Evolutionary conservation across 257 asterid genomes (phyloP).

Genomic region (Gentiana straminea): DNA sequence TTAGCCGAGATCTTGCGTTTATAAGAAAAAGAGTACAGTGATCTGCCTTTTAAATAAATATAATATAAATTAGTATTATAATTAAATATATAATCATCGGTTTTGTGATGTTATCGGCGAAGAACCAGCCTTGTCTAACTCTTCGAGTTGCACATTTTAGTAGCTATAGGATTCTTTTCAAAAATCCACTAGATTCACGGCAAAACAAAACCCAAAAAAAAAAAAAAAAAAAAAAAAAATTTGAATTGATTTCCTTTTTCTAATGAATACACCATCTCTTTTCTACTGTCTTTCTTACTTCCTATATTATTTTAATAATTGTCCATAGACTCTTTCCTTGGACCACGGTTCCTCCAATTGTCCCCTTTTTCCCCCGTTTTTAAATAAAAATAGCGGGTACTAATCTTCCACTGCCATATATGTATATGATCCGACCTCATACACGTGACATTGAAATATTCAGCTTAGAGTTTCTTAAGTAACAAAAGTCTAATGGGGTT

Average conservation of each 20-base stretch:
- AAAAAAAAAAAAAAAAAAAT: no score
- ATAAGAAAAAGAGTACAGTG: conserved; percentile 9
- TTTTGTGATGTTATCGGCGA: conserved; percentile 48
- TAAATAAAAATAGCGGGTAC: no score
- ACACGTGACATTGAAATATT: neutral
- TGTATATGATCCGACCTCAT: no score
- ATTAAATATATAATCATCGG: conserved; percentile 19
- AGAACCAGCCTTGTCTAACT: conserved; percentile 80
- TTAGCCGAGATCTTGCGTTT: conserved; percentile 30
- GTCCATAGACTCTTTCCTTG: no score
- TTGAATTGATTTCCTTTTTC: neutral
- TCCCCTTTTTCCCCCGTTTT: no score
- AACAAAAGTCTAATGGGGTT: neutral
- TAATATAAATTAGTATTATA: neutral
- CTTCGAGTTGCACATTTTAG: conserved; percentile 43
- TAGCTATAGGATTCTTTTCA: conserved; percentile 18
- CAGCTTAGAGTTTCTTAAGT: neutral
- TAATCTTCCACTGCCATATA: neutral
- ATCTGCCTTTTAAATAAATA: neutral
- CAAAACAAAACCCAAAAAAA: no score
- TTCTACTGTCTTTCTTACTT: neutral
- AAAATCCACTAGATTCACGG: conserved; percentile 4
- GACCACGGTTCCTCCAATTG: neutral
- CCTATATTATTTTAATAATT: no score
- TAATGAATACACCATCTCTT: no score